phyloP scores from a whole-genome alignment of 2,329 filamentous ascomycete genomes.

The Fusarium virguliforme region DNA sequence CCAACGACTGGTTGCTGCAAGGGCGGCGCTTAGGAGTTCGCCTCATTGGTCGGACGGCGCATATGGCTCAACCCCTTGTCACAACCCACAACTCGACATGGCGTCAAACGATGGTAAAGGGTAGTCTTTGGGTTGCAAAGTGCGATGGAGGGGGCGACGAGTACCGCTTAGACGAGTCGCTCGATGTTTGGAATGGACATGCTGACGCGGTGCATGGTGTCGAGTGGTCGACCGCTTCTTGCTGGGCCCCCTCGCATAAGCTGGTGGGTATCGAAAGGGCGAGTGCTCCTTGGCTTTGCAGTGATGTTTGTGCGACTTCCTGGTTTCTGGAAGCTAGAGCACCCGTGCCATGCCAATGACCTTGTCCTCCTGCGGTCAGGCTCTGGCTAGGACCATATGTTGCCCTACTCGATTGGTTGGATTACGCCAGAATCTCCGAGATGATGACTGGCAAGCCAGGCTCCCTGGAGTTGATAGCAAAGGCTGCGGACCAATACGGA shows the following conservation, averaged over 20 bases:
- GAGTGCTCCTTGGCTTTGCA: slow-evolving; percentile 15
- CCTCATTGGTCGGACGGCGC: slow-evolving; percentile 48
- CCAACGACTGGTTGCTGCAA: slow-evolving; percentile 49
- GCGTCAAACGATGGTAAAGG: slow-evolving; percentile 35
- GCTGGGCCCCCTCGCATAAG: slow-evolving; percentile 13
- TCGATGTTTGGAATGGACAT: not conserved
- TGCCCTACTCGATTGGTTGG: slow-evolving; percentile 23
- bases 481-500: slow-evolving; percentile 2
- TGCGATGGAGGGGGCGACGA: not conserved
- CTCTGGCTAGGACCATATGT: slow-evolving; percentile 17
- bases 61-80: slow-evolving; percentile 44
- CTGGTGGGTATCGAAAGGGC: slow-evolving; percentile 6
- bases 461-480: slow-evolving; percentile 3
- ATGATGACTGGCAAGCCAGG: not conserved
- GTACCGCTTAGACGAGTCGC: slow-evolving; percentile 9
- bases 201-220: slow-evolving; percentile 19
- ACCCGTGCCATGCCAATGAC: slow-evolving; percentile 23
- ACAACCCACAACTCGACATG: slow-evolving; percentile 43
- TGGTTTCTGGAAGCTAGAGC: slow-evolving; percentile 17
- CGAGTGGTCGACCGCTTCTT: slow-evolving; percentile 14
- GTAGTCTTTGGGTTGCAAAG: slow-evolving; percentile 15
- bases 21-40: slow-evolving; percentile 52
- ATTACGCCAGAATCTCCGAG: slow-evolving; percentile 19
- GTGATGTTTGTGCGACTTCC: not conserved
- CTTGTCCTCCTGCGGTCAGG: slow-evolving; percentile 37